Base-by-base conservation (phyloP, 768 basidiomycete species). In the Russula emetica region DNA sequence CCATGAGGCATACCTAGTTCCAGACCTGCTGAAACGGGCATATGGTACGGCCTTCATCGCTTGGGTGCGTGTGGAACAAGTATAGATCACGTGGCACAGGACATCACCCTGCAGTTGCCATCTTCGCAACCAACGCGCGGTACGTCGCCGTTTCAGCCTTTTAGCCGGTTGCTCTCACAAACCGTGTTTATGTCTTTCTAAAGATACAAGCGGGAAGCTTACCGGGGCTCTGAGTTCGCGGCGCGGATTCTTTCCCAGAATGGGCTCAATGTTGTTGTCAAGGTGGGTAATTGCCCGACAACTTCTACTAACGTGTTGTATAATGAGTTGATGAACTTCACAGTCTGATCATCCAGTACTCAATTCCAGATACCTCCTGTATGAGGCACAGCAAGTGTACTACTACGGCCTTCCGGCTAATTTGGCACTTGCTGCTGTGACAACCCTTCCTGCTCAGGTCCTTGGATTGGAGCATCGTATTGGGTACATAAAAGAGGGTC, bases 1-100 rank as follows among this genome's bases (percentile, higher is more conserved):
- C 9, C 86, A 92, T 60, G 93, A 96, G 72, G 85, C 92, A 1
- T 97, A 92, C 75, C 81, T 97, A n/a, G 88, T 94, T 26, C 91
- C 94, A 1, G 84, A 85, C 26, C 75, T 88, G 5, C 76, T 98
- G 65, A 95, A 93, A 74, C 77, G 82, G 72, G 84, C 87, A 65
- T 94, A 80, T 42, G 72, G 68, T 70, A 22, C 45, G 62, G n/a
- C 10, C 11, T 55, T 49, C 30, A 47, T 20, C 54, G 22, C 57
- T 54, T 30, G 13, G 54, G 30, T 59, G 55, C 32, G 44, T 47
- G 13, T 18, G 11, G 42, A 61, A 61, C 30, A 60, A 20, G 20
- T 45, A 20, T 49, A 28, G 34, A 42, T 62, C 44, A 57, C n/a
- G 1, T 66, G 49, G 53, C 28, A 30, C 40, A 80, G 80, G 82